phyloP scores from a whole-genome alignment of 805 yeast genomes.

The Maudiozyma turicensis region DNA sequence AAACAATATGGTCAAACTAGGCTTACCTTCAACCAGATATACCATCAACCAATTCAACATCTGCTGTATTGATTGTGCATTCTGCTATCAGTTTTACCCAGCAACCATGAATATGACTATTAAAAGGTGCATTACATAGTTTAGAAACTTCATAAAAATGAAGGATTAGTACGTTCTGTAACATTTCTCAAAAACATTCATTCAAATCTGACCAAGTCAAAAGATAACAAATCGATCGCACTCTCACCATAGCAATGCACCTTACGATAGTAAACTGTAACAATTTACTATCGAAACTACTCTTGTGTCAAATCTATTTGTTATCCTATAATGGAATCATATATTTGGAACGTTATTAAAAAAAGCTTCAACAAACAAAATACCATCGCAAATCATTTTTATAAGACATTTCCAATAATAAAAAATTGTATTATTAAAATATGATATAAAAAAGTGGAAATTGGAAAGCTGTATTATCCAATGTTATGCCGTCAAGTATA shows the following conservation, averaged over 20 bases:
- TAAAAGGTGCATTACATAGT: slow-evolving; percentile 1
- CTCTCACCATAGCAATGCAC: slow-evolving; percentile 2
- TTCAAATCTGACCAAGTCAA: background rate
- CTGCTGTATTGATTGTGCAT: background rate
- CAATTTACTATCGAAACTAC: background rate
- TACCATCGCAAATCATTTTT: background rate
- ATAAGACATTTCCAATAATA: background rate
- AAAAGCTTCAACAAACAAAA: slow-evolving; percentile 3
- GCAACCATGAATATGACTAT: background rate
- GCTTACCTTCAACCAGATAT: background rate
- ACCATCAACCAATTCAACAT: background rate
- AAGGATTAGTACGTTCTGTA: background rate
- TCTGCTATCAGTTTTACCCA: background rate
- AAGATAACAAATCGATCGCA: background rate
- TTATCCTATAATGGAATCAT: slow-evolving; percentile 1
- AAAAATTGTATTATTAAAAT: background rate
- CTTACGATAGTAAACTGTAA: background rate
- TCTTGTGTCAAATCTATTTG: background rate
- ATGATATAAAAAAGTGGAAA: background rate
- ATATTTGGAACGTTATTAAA: background rate
- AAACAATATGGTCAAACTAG: too few species aligned
- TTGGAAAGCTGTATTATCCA: background rate
- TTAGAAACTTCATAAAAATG: background rate
- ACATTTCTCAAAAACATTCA: background rate
- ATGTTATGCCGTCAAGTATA: background rate